phyloP scores from a whole-genome alignment of 352 stramenopile species.

The Blastocystis sp. region DNA sequence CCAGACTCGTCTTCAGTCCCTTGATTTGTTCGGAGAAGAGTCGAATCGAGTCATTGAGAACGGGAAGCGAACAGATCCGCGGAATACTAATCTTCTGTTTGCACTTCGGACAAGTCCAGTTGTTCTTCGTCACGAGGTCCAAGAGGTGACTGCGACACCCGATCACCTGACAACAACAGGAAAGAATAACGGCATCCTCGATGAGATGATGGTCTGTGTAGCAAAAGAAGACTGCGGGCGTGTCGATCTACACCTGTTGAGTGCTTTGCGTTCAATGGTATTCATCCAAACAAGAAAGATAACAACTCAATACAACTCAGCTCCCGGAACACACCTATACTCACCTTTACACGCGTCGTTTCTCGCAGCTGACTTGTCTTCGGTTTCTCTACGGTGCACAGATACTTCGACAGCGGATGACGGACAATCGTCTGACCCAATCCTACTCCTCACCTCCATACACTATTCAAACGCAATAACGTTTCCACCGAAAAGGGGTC shows the following conservation, averaged over 20 bases:
- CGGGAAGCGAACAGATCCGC: background rate
- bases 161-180: constrained; percentile 29
- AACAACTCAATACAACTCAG: constrained; percentile 12
- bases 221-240: constrained; percentile 18
- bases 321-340: background rate
- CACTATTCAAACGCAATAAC: background rate
- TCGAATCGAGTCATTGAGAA: background rate
- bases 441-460: background rate
- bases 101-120: background rate
- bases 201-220: background rate
- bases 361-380: background rate
- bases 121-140: background rate
- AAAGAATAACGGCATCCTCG: constrained; percentile 18
- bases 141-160: background rate
- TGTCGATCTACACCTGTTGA: constrained; percentile 33
- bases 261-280: background rate
- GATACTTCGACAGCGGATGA: background rate
- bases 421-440: constrained; percentile 4
- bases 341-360: background rate
- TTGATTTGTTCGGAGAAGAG: background rate
- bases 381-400: background rate
- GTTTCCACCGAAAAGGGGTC: background rate
- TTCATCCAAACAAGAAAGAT: constrained; percentile 11
- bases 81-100: background rate
- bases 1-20: background rate